A percentile compares a stretch with the other conserved stretches of the same genome.
Conservation (phyloP, 345 rosid species). For the Brassica cretica region DNA sequence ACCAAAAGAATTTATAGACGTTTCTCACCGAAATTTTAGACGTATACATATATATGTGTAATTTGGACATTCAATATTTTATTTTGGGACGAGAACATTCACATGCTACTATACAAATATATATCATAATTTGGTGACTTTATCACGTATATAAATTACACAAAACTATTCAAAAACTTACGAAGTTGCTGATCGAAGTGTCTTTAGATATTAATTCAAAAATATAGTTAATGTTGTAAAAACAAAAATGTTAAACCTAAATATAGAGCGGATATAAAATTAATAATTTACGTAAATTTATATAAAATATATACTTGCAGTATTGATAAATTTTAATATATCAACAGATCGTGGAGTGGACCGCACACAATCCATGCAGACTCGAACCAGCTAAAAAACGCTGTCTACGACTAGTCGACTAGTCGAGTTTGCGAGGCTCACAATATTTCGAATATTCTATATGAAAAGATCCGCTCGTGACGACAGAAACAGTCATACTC, state of each 20-base stretch:
- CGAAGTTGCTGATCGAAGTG: background rate
- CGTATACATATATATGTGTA: no score
- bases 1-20: background rate
- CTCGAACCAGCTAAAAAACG: conserved; percentile 16
- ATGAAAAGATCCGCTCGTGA: background rate
- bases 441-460: conserved; percentile 1
- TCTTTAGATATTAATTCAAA: background rate
- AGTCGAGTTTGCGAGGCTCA: conserved; percentile 21
- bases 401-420: conserved; percentile 21
- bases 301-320: background rate
- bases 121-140: background rate
- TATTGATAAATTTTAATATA: background rate
- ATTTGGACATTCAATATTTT: no score
- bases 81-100: no score
- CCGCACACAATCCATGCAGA: conserved; percentile 33
- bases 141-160: background rate
- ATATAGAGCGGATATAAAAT: background rate
- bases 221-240: background rate
- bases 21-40: background rate
- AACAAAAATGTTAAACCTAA: background rate
- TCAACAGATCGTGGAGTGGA: conserved; percentile 29
- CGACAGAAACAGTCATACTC: conserved; percentile 10
- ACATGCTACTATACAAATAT: no score
- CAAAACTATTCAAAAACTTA: background rate
- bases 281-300: background rate